phyloP scores from a whole-genome alignment of 345 rosid genomes.

The Limnanthes douglasii region DNA sequence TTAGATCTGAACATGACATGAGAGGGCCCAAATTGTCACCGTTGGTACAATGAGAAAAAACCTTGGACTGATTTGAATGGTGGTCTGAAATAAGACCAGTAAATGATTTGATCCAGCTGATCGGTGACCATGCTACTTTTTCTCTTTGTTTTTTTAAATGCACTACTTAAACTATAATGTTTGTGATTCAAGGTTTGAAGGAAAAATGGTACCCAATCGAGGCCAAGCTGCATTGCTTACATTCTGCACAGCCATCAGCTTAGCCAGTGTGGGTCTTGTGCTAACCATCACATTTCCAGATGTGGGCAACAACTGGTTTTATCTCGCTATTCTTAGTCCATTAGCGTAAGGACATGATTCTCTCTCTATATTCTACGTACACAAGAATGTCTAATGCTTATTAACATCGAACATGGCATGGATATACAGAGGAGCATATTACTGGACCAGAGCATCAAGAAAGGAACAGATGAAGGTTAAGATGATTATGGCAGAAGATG shows the following conservation, averaged over 20 bases:
- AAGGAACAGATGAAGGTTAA: slow-evolving; percentile 86
- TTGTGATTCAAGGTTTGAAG: slow-evolving; percentile 46
- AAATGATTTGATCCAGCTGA: no score
- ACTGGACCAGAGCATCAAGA: slow-evolving; percentile 86
- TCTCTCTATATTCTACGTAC: neutral
- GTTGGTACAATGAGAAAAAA: no score
- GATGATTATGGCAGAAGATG: slow-evolving; percentile 44
- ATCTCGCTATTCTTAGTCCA: slow-evolving; percentile 62
- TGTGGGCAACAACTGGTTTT: slow-evolving; percentile 89
- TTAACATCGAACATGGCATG: slow-evolving; percentile 1
- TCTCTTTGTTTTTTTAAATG: no score
- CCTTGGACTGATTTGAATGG: no score
- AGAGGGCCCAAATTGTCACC: no score
- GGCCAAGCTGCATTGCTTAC: slow-evolving; percentile 92
- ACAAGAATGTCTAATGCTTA: slow-evolving; percentile 2
- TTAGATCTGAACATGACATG: no score
- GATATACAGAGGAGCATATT: slow-evolving; percentile 60
- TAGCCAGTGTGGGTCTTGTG: slow-evolving; percentile 88
- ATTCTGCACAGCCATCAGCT: slow-evolving; percentile 91
- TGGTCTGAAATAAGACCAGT: no score
- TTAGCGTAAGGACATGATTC: slow-evolving; percentile 70
- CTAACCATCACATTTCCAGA: slow-evolving; percentile 77
- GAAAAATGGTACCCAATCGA: slow-evolving; percentile 74
- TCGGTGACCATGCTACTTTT: no score
- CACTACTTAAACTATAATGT: no score